These are phyloP conservation scores for Neonectria ditissima DNA, from an alignment of 2,329 filamentous ascomycete genomes.

Conservation along the genomic window DNA sequence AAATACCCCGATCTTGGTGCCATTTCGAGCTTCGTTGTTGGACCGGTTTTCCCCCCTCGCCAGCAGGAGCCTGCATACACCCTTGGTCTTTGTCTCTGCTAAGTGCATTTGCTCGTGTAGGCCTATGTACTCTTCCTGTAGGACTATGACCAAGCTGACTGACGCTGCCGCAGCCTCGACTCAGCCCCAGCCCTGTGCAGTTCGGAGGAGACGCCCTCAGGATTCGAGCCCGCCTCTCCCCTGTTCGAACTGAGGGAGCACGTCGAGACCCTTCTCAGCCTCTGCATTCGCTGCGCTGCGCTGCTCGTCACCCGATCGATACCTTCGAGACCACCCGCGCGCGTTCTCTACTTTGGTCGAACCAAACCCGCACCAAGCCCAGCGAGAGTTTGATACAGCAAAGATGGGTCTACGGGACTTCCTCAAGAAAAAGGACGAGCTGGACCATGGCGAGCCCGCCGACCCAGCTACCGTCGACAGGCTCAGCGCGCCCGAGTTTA, in stretches of 20 bases:
- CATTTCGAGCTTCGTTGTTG: conserved; percentile 9
- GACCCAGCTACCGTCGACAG: conserved; percentile 53
- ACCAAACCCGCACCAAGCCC: conserved; percentile 1
- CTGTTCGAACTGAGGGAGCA: not conserved
- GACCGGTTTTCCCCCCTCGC: conserved; percentile 2
- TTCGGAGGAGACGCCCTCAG: conserved; percentile 6
- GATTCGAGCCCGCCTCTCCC: not conserved
- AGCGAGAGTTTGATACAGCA: conserved; percentile 1
- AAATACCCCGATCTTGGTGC: conserved; percentile 15
- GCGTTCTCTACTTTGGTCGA: not conserved
- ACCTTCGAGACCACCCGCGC: not conserved
- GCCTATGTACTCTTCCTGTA: not conserved
- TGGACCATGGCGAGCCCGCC: conserved; percentile 51
- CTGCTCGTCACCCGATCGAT: not conserved
- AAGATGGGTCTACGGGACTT: conserved; percentile 64
- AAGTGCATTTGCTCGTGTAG: not conserved
- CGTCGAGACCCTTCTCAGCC: not conserved
- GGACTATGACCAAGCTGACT: conserved; percentile 16
- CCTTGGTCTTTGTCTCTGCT: not conserved
- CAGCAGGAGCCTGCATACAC: conserved; percentile 25
- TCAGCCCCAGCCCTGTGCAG: conserved; percentile 43
- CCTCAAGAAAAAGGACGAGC: conserved; percentile 65
- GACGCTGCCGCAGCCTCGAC: conserved; percentile 38
- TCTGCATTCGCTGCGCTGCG: not conserved
- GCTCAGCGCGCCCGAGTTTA: conserved; percentile 74